Conservation (phyloP, 1,284 basidiomycete species). For the Trametes pubescens region DNA sequence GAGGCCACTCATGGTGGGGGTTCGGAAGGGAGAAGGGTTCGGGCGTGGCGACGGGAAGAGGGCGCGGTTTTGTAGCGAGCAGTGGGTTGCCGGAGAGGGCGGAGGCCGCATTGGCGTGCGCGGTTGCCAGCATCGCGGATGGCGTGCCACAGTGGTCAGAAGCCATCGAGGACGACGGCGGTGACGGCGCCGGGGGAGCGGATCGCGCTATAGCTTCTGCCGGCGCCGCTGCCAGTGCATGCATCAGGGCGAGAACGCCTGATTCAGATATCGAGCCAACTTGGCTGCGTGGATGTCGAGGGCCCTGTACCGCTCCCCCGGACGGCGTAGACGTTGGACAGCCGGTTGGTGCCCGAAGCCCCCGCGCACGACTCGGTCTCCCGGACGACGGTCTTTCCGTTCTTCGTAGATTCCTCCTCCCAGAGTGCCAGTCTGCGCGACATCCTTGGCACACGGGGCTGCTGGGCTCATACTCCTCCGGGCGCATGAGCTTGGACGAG, state of each 20-base stretch:
- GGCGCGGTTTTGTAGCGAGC: constrained; percentile 6
- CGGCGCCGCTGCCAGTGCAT: background rate
- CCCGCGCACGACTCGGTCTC: constrained; percentile 3
- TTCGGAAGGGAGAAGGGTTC: background rate
- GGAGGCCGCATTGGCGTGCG: background rate
- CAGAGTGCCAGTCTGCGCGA: background rate
- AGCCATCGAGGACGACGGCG: background rate
- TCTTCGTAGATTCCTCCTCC: background rate
- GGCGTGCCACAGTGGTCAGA: constrained; percentile 8
- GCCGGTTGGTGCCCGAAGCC: background rate
- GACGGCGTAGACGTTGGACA: background rate
- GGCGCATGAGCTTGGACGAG: background rate
- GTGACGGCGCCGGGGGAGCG: constrained; percentile 10
- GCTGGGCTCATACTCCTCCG: background rate
- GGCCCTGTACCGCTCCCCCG: constrained; percentile 5
- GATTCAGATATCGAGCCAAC: background rate
- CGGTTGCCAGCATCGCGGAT: constrained; percentile 2
- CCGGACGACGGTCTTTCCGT: constrained; percentile 12
- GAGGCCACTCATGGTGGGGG: constrained; percentile 18
- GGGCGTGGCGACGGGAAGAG: background rate
- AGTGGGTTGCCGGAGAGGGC: background rate
- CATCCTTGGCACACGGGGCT: background rate
- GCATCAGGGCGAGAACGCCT: constrained; percentile 1
- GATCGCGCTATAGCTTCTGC: constrained; percentile 10
- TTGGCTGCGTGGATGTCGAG: background rate